Base-by-base conservation (phyloP, 2,329 filamentous ascomycete species). In the Drechslera avenae region DNA sequence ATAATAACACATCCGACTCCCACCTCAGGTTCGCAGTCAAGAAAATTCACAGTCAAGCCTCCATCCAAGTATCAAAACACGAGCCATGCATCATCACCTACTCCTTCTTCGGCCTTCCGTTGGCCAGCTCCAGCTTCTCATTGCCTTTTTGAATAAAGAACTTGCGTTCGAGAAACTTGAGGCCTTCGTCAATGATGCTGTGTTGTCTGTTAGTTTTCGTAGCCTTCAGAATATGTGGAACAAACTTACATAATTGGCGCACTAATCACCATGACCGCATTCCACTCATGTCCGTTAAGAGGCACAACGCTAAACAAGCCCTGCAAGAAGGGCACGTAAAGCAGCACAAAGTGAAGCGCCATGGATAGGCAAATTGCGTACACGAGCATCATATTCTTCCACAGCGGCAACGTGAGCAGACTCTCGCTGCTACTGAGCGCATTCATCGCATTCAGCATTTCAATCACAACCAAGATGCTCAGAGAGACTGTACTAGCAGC, bases 391-490 rank as follows among this genome's bases (percentile, higher is more conserved):
- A 96, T 94, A 79, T 99, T 99, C 71, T 93, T 86, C 93, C 93
- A 97, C n/a, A 99, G 80, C 8, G 92, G 93, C 56, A 99, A 84
- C 2, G 92, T 97, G 48, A 99, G 77, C 10, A 99, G 85, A 13
- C 90, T 96, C 76, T 99, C 94, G 74, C 90, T 96, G 1, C 91
- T 96, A 1, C 91, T 97, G 26, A 99, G 83, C 0, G 93, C 94
- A 72, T 99, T 99, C 88, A 97, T 93, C 64, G 94, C 94, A 77
- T 99, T 99, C 72, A 99, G 84, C 94, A 99, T 99, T 79, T 99
- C 94, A 69, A 99, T 97, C 54, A 97, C 91, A 37, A 99, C 94
- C 14, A 99, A 83, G 67, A 87, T 86, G 31, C 90, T 96, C 54
- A 99, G 83, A 5, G 91, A 97, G 21, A 99, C 86, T 1, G 94